Evolutionary conservation across 345 rosid genomes (phyloP).

Genomic region (Odontarrhena argentea): DNA sequence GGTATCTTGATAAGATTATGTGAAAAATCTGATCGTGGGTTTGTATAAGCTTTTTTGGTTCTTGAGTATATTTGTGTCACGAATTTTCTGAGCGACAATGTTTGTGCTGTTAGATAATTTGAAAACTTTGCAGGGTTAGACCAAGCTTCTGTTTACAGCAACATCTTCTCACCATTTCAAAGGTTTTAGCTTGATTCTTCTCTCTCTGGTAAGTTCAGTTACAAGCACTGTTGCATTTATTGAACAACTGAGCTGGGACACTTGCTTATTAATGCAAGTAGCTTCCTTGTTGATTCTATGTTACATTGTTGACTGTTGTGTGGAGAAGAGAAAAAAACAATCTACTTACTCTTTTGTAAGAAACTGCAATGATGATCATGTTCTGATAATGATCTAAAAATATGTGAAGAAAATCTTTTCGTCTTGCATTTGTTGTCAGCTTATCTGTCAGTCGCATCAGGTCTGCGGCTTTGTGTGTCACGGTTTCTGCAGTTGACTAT

Average conservation of each 20-base stretch:
- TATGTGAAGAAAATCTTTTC: slow-evolving; percentile 8
- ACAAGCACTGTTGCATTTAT: slow-evolving; percentile 1
- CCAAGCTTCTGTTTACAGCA: slow-evolving; percentile 22
- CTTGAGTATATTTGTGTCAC: slow-evolving; percentile 6
- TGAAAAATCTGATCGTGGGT: not conserved
- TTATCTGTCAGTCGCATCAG: too few species aligned
- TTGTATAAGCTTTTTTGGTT: slow-evolving; percentile 3
- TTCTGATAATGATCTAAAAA: not conserved
- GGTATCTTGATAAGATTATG: slow-evolving; percentile 20
- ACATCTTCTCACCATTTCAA: not conserved
- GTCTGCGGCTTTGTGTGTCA: not conserved
- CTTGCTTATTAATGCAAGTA: slow-evolving; percentile 13
- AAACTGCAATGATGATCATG: slow-evolving; percentile 2
- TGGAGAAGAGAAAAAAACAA: not conserved
- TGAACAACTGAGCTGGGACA: slow-evolving; percentile 28
- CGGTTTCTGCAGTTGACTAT: slow-evolving; percentile 10
- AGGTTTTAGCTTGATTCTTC: slow-evolving; percentile 18
- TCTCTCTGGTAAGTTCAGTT: slow-evolving; percentile 31
- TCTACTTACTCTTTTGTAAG: slow-evolving; percentile 1
- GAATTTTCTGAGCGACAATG: not conserved
- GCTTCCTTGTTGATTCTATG: not conserved
- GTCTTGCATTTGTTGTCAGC: not conserved
- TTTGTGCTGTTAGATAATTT: slow-evolving; percentile 22
- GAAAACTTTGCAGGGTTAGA: slow-evolving; percentile 29
- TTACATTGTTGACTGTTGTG: slow-evolving; percentile 8